Percentiles rank a stretch among this genome's conserved stretches.
phyloP scores from a whole-genome alignment of 257 asterid genomes.

The Ligustrum vulgare region DNA sequence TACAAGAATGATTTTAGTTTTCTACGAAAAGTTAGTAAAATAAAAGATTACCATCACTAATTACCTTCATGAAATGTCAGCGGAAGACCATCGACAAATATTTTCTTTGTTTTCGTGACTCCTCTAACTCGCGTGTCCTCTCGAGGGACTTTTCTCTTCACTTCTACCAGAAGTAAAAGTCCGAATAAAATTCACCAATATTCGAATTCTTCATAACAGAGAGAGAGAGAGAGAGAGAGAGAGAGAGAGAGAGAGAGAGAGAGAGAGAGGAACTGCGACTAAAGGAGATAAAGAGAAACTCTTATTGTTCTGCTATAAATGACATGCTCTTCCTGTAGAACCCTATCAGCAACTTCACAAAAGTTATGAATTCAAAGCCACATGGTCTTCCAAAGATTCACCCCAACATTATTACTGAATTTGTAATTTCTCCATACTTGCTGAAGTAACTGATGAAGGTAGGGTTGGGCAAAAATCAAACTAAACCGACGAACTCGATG shows the following conservation, averaged over 20 bases:
- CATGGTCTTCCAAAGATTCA: constrained; percentile 87
- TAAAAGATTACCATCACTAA: not conserved
- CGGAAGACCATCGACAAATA: constrained; percentile 93
- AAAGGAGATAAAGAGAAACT: constrained; percentile 7
- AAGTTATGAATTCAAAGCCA: constrained; percentile 91
- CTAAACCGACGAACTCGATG: no score
- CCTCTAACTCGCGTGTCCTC: constrained; percentile 76
- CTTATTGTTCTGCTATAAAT: constrained; percentile 37
- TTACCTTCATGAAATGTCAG: constrained; percentile 77
- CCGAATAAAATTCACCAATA: constrained; percentile 10
- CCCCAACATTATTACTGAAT: constrained; percentile 95
- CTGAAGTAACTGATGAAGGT: constrained; percentile 71
- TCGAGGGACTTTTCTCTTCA: constrained; percentile 93
- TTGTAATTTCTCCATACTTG: constrained; percentile 82
- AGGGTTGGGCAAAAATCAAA: no score
- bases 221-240: no score
- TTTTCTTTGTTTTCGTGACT: constrained; percentile 77
- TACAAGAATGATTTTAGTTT: not conserved
- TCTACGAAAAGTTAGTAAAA: constrained; percentile 11
- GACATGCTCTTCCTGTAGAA: constrained; percentile 59
- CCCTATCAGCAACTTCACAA: constrained; percentile 83
- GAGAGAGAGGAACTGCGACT: not conserved
- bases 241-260: no score
- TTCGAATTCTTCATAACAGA: not conserved
- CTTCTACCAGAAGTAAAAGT: constrained; percentile 72